Conservation (phyloP, 805 yeast genomes). For the Suhomyces prunicola region DNA sequence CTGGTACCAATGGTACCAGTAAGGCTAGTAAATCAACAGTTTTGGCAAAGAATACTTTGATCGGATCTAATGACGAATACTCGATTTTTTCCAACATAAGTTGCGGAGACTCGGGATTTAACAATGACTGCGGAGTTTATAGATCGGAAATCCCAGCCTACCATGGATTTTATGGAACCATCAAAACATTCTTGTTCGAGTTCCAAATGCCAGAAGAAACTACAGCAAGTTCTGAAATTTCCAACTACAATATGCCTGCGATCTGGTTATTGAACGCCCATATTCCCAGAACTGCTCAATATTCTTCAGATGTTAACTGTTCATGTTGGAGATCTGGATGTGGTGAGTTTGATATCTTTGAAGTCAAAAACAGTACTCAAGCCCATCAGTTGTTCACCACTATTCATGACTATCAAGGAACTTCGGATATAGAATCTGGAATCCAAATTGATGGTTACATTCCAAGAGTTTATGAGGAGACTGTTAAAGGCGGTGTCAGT, state of each 20-base stretch:
- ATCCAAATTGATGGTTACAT: conserved; percentile 55
- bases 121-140: conserved; percentile 70
- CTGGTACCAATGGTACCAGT: conserved; percentile 53
- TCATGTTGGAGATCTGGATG: conserved; percentile 78
- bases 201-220: conserved; percentile 64
- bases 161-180: conserved; percentile 65
- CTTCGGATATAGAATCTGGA: conserved; percentile 60
- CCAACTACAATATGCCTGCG: conserved; percentile 64
- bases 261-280: conserved; percentile 73
- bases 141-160: conserved; percentile 71
- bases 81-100: conserved; percentile 55
- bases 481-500: conserved; percentile 70
- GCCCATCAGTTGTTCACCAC: conserved; percentile 58
- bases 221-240: conserved; percentile 21
- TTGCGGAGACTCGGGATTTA: conserved; percentile 54
- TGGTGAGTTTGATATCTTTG: conserved; percentile 77
- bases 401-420: conserved; percentile 74
- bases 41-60: conserved; percentile 45
- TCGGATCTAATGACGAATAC: conserved; percentile 59
- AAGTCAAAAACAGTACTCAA: conserved; percentile 64
- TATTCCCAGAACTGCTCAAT: conserved; percentile 74
- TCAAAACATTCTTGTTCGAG: conserved; percentile 71
- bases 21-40: conserved; percentile 46
- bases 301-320: conserved; percentile 57
- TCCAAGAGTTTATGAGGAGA: conserved; percentile 44